These are phyloP conservation scores for Magnolia officinalis DNA, from an alignment of 164 flowering plant genomes.

Conservation along the genomic window DNA sequence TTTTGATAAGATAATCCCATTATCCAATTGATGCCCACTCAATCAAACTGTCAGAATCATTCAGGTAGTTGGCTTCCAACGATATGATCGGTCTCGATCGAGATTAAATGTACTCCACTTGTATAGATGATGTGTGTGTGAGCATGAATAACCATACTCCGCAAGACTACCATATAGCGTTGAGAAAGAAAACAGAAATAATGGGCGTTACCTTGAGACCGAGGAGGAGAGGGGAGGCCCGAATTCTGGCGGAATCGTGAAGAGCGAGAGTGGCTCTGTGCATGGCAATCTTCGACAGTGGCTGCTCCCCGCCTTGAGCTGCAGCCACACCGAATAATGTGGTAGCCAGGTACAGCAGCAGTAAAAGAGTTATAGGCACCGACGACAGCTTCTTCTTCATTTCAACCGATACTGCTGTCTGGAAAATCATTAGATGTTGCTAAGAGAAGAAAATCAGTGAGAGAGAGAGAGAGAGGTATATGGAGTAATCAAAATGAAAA, in stretches of 20 bases:
- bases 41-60: too few relatives aligned
- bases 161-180: background rate
- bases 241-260: conserved; percentile 32
- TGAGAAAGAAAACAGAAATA: background rate
- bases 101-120: too few relatives aligned
- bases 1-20: too few relatives aligned
- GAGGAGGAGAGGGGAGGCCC: conserved; percentile 45
- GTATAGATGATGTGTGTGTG: too few relatives aligned
- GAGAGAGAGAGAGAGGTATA: too few relatives aligned
- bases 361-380: background rate
- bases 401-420: background rate
- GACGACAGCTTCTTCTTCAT: background rate
- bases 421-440: too few relatives aligned
- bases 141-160: too few relatives aligned
- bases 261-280: conserved; percentile 31
- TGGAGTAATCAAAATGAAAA: too few relatives aligned
- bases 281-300: conserved; percentile 54
- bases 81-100: too few relatives aligned
- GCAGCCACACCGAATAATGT: conserved; percentile 21
- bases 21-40: too few relatives aligned
- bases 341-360: conserved; percentile 18
- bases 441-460: too few relatives aligned
- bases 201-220: conserved; percentile 38
- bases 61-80: too few relatives aligned
- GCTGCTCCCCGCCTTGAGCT: conserved; percentile 44